Conservation (phyloP, 495 filamentous ascomycete species). For the Amorphotheca resinae region DNA sequence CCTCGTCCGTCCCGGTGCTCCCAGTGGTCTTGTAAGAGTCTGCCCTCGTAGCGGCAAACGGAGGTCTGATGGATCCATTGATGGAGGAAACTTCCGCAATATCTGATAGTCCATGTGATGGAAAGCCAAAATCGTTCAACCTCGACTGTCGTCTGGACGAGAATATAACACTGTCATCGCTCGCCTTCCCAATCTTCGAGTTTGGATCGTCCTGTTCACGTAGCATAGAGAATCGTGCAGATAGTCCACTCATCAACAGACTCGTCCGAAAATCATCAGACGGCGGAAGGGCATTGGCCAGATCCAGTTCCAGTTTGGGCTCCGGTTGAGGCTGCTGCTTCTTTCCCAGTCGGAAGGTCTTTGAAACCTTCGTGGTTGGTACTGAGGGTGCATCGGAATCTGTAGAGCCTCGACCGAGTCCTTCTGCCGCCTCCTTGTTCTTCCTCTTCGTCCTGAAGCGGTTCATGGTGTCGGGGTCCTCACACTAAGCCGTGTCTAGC, state of each 20-base stretch:
- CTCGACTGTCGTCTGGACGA: slow-evolving; percentile 62
- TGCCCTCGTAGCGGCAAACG: slow-evolving; percentile 28
- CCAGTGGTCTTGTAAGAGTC: slow-evolving; percentile 22
- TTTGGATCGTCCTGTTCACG: slow-evolving; percentile 84
- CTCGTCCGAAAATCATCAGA: slow-evolving; percentile 94
- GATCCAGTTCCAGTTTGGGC: slow-evolving; percentile 54
- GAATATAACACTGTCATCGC: slow-evolving; percentile 82
- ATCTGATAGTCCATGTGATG: slow-evolving; percentile 51
- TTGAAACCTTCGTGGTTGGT: slow-evolving; percentile 32
- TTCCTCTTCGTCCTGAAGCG: slow-evolving; percentile 61
- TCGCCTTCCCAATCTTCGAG: slow-evolving; percentile 81
- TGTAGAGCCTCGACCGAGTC: slow-evolving; percentile 31
- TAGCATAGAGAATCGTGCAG: slow-evolving; percentile 92
- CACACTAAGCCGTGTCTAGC: background rate
- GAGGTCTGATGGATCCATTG: slow-evolving; percentile 47
- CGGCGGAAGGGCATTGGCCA: slow-evolving; percentile 62
- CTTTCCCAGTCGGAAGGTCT: slow-evolving; percentile 44
- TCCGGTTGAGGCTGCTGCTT: slow-evolving; percentile 41
- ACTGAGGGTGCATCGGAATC: slow-evolving; percentile 36
- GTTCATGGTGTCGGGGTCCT: slow-evolving; percentile 41
- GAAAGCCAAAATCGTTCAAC: slow-evolving; percentile 39
- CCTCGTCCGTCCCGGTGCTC: slow-evolving; percentile 56
- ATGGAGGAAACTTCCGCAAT: slow-evolving; percentile 84
- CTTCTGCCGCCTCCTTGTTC: slow-evolving; percentile 44
- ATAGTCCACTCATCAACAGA: slow-evolving; percentile 87